These are phyloP conservation scores for Cytospora chrysosperma DNA, from an alignment of 2,329 filamentous ascomycete genomes.

Conservation along the genomic window DNA sequence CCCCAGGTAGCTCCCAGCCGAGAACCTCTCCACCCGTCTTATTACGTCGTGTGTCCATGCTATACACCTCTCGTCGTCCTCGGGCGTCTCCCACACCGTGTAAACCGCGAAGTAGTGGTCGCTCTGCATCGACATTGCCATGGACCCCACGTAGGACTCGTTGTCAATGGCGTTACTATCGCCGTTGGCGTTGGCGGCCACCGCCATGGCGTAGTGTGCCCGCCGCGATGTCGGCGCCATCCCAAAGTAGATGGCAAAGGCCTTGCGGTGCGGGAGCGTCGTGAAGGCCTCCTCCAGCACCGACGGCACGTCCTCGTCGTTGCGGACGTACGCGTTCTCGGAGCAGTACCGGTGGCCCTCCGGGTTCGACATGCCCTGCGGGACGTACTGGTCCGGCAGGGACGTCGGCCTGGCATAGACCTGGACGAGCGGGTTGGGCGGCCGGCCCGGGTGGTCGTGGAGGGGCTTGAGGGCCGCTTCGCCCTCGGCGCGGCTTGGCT, in stretches of 20 bases:
- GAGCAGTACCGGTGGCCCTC: slow-evolving; percentile 46
- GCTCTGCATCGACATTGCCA: slow-evolving; percentile 54
- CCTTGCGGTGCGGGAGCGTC: slow-evolving; percentile 44
- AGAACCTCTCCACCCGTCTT: slow-evolving; percentile 38
- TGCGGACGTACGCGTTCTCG: slow-evolving; percentile 51
- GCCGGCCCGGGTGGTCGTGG: slow-evolving; percentile 36
- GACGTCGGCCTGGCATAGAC: slow-evolving; percentile 41
- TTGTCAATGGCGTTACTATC: slow-evolving; percentile 35
- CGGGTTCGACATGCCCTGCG: slow-evolving; percentile 48
- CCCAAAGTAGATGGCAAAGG: slow-evolving; percentile 49
- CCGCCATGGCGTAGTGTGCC: slow-evolving; percentile 25
- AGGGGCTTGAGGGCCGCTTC: slow-evolving; percentile 36
- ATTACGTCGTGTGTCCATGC: slow-evolving; percentile 46
- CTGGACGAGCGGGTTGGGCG: slow-evolving; percentile 37
- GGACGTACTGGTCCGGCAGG: slow-evolving; percentile 41
- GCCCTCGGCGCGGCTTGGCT: slow-evolving; percentile 36
- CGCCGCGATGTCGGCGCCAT: slow-evolving; percentile 49
- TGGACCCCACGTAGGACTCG: slow-evolving; percentile 29
- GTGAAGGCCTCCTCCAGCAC: slow-evolving; percentile 48
- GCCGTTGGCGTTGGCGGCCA: slow-evolving; percentile 29
- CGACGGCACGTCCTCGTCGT: slow-evolving; percentile 46
- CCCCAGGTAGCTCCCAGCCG: slow-evolving; percentile 52
- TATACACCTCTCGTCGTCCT: slow-evolving; percentile 44
- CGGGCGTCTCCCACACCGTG: slow-evolving; percentile 46
- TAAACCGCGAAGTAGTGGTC: slow-evolving; percentile 59